Conservation (phyloP, 768 basidiomycete species). For the Erythrobasidium yunnanense region DNA sequence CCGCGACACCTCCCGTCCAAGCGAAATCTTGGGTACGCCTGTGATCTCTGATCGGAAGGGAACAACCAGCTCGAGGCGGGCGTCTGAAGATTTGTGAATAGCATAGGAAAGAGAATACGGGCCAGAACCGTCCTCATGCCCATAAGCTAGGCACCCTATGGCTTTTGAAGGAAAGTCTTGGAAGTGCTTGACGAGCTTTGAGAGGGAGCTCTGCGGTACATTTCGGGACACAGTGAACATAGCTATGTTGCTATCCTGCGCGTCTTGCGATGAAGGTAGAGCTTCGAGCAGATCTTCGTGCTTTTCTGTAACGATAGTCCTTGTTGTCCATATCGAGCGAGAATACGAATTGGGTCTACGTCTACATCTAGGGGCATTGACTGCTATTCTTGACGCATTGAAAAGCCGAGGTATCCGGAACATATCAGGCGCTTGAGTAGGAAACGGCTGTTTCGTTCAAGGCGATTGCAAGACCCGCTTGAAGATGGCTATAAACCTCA, state of each 20-base stretch:
- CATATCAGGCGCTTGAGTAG: too few relatives aligned
- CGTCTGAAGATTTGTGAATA: constrained; percentile 1
- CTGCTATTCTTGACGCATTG: too few relatives aligned
- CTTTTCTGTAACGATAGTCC: background rate
- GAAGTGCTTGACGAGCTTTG: constrained; percentile 3
- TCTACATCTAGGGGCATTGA: too few relatives aligned
- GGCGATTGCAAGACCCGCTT: too few relatives aligned
- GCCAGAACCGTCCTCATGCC: background rate
- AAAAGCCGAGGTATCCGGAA: too few relatives aligned
- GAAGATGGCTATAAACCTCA: too few relatives aligned
- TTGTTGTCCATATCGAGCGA: constrained; percentile 12
- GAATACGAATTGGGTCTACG: background rate
- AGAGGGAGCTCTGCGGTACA: background rate
- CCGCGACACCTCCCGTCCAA: constrained; percentile 25
- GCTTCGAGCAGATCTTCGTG: constrained; percentile 4
- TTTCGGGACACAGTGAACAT: constrained; percentile 18
- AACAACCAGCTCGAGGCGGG: constrained; percentile 13
- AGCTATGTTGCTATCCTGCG: background rate
- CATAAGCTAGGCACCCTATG: constrained; percentile 17
- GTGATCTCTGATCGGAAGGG: constrained; percentile 19
- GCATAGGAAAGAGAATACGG: constrained; percentile 14
- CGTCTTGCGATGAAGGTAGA: background rate
- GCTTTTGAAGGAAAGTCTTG: constrained; percentile 14
- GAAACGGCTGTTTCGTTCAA: too few relatives aligned
- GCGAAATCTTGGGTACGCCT: constrained; percentile 21